Evolutionary conservation across 805 yeast species (phyloP), one percentile per base, ranked within the genome.

Genomic region (Hanseniaspora singularis): DNA sequence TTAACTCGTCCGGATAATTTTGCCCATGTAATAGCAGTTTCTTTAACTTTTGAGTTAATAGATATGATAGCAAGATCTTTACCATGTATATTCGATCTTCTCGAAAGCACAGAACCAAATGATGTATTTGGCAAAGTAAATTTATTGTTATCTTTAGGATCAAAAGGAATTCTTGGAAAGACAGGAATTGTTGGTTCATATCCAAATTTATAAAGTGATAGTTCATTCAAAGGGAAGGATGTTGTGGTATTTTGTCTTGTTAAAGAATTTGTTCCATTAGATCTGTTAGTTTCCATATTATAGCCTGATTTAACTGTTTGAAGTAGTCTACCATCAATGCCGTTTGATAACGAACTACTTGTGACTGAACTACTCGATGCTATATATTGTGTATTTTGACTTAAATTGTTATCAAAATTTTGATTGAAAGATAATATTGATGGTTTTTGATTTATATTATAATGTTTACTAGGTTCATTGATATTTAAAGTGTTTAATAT

Each of bases 11-110:
- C 61, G 52, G 85, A 82, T 14, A 92, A 67, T 57, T 85, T 87
- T 50, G 85, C 96, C 98, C 98, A 92, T 1, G 89, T 70, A 12
- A 89, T 81, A 0, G 81, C 65, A 0, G 73, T 67, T 56, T 88
- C 96, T 58, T 85, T 88, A 5, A 96, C 96, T 54, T 75, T 81
- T 3, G 72, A 58, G 57, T 87, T 95, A 12, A 92, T 66, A 1
- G 77, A 73, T 38, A 79, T 63, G 33, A 89, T 69, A 0, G 96
- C 96, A 9, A 70, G 67, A 48, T 83, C 87, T 45, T 75, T 76
- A 15, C 72, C 72, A 51, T 78, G 78, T 3, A 75, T 64, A 15
- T 72, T 67, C 3, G 85, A 94, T 31, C 98, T 67, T 47, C 77
- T 79, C 37, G 88, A 68, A 49, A 92, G 64, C 14, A 86, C 79